phyloP scores from a whole-genome alignment of 345 rosid genomes.

The Arabis alpina region DNA sequence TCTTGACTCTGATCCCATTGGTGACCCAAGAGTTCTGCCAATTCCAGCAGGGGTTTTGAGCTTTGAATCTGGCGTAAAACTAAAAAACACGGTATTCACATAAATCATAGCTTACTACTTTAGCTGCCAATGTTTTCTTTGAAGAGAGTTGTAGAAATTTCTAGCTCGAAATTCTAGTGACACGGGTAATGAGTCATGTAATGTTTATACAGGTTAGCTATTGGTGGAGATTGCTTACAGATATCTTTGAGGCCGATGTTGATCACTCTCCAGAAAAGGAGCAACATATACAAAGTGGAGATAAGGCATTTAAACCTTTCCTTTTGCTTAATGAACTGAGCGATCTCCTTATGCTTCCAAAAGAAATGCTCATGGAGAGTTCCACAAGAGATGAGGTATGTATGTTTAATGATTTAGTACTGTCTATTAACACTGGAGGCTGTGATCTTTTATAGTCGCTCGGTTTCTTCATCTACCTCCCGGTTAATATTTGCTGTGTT shows the following conservation, averaged over 20 bases:
- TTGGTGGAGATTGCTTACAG: slow-evolving; percentile 88
- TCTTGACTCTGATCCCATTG: slow-evolving; percentile 82
- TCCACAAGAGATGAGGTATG: slow-evolving; percentile 73
- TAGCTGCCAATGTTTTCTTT: background rate
- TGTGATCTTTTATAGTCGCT: slow-evolving; percentile 15
- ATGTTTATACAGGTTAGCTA: slow-evolving; percentile 69
- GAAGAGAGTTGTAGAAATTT: background rate
- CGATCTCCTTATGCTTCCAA: slow-evolving; percentile 97
- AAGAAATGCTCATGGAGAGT: slow-evolving; percentile 83
- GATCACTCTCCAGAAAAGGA: slow-evolving; percentile 54
- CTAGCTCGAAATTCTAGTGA: slow-evolving; percentile 34
- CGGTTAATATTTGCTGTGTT: slow-evolving; percentile 15
- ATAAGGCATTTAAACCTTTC: slow-evolving; percentile 55
- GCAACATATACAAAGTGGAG: slow-evolving; percentile 42
- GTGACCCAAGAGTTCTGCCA: slow-evolving; percentile 86
- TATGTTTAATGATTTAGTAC: slow-evolving; percentile 28
- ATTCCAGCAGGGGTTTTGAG: slow-evolving; percentile 97
- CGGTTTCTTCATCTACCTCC: slow-evolving; percentile 4
- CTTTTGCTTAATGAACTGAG: slow-evolving; percentile 76
- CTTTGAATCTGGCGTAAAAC: slow-evolving; percentile 97
- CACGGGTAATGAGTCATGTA: slow-evolving; percentile 7
- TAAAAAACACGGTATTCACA: slow-evolving; percentile 77
- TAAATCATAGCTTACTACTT: slow-evolving; percentile 17
- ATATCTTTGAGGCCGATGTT: slow-evolving; percentile 61
- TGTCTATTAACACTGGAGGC: background rate